Evolutionary conservation across 768 basidiomycete species (phyloP).

Genomic region (Xerocomus potaroensis): DNA sequence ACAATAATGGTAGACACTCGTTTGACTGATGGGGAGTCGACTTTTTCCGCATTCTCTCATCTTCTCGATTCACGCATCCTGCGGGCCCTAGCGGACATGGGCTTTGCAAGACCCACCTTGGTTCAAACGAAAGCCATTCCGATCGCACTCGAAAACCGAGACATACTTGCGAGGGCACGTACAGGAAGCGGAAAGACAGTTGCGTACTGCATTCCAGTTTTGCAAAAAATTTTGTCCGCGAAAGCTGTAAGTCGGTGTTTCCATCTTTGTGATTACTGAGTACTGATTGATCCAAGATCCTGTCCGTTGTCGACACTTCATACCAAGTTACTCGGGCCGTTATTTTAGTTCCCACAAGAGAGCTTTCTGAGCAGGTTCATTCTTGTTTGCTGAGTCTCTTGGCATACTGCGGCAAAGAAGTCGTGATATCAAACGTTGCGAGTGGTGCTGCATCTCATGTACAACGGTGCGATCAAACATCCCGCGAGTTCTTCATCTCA

Average conservation of each 20-base stretch:
- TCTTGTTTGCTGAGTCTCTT: slow-evolving; percentile 60
- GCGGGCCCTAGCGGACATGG: slow-evolving; percentile 83
- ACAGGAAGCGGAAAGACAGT: slow-evolving; percentile 98
- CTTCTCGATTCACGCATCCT: slow-evolving; percentile 82
- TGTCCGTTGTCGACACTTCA: slow-evolving; percentile 36
- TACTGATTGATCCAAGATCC: slow-evolving; percentile 20
- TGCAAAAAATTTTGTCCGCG: slow-evolving; percentile 80
- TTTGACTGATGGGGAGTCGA: slow-evolving; percentile 44
- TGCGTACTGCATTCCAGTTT: slow-evolving; percentile 87
- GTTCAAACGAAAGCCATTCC: slow-evolving; percentile 93
- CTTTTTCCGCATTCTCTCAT: slow-evolving; percentile 64
- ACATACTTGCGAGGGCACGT: slow-evolving; percentile 89
- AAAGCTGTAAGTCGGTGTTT: slow-evolving; percentile 59
- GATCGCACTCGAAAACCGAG: slow-evolving; percentile 80
- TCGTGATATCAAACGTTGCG: slow-evolving; percentile 72
- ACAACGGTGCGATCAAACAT: slow-evolving; percentile 51
- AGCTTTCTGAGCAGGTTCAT: slow-evolving; percentile 88
- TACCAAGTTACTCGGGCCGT: slow-evolving; percentile 66
- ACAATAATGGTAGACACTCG: slow-evolving; percentile 39
- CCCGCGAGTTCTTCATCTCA: background rate
- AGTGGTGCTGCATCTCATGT: slow-evolving; percentile 66
- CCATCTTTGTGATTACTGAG: background rate
- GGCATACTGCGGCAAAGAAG: slow-evolving; percentile 74
- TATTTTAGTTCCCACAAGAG: slow-evolving; percentile 86
- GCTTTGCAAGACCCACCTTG: slow-evolving; percentile 87